A percentile compares a stretch with the other conserved stretches of the same genome.
phyloP scores from a whole-genome alignment of 2,329 filamentous ascomycete species.

The Hypocrella siamensis region DNA sequence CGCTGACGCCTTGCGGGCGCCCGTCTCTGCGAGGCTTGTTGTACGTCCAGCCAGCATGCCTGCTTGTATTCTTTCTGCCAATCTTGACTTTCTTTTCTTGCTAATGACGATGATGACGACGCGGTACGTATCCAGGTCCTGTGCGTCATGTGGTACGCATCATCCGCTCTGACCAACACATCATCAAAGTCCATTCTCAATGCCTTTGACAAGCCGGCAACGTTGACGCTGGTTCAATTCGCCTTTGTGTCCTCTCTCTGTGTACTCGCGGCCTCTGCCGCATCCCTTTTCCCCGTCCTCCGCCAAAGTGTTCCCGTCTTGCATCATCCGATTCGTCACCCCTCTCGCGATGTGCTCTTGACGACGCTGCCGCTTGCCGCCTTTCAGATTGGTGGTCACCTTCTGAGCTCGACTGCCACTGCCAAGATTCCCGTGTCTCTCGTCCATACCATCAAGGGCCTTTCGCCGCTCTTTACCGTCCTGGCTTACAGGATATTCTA shows the following conservation, averaged over 20 bases:
- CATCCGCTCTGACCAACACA: constrained; percentile 90
- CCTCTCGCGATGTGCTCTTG: constrained; percentile 64
- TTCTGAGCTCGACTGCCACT: constrained; percentile 85
- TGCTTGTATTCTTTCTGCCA: neutral
- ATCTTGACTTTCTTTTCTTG: constrained; percentile 1
- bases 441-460: constrained; percentile 95
- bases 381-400: constrained; percentile 88
- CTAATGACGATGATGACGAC: constrained; percentile 1
- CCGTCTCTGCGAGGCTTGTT: constrained; percentile 74
- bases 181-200: constrained; percentile 96
- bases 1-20: constrained; percentile 77
- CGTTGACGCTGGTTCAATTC: constrained; percentile 86
- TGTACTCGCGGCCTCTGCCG: constrained; percentile 61
- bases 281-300: constrained; percentile 54
- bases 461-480: constrained; percentile 91
- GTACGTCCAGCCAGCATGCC: constrained; percentile 32
- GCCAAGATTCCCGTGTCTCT: constrained; percentile 90
- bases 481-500: constrained; percentile 82
- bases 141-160: constrained; percentile 86
- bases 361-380: constrained; percentile 82
- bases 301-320: constrained; percentile 61
- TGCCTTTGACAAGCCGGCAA: constrained; percentile 78
- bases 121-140: constrained; percentile 43
- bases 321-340: constrained; percentile 67
- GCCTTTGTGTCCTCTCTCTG: constrained; percentile 84